A percentile compares a stretch with the other conserved stretches of the same genome.
Evolutionary conservation across 129 eudicot species (phyloP).

Genomic region (Scalesia atractyloides): DNA sequence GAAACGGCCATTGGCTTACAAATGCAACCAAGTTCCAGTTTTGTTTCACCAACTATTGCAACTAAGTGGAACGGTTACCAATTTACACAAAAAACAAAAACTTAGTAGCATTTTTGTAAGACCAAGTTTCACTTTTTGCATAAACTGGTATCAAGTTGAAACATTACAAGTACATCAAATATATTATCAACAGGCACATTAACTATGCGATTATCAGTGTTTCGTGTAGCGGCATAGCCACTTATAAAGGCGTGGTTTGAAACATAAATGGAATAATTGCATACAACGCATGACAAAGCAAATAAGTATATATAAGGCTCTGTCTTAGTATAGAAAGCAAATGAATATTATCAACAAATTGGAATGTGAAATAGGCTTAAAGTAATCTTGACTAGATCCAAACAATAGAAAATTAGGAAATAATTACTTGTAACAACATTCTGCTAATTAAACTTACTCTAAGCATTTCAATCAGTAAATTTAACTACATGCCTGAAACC

Average conservation of each 20-base stretch:
- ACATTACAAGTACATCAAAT: background rate
- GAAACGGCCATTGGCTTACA: background rate
- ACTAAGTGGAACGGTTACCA: background rate
- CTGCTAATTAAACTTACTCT: constrained; percentile 26
- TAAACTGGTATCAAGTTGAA: background rate
- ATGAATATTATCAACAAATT: background rate
- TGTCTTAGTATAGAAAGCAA: constrained; percentile 13
- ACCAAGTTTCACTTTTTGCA: background rate
- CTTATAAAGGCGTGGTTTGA: background rate
- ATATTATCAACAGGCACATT: constrained; percentile 15
- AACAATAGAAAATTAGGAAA: constrained; percentile 11
- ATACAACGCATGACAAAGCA: background rate
- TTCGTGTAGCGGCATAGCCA: background rate
- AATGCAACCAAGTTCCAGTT: constrained; percentile 3
- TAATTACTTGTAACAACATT: constrained; percentile 1
- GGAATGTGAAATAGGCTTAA: background rate
- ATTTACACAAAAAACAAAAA: background rate
- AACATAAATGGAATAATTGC: background rate
- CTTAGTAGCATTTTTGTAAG: background rate
- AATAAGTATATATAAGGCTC: constrained; percentile 12
- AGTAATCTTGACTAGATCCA: constrained; percentile 17
- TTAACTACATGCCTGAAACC: constrained; percentile 11
- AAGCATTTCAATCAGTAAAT: constrained; percentile 17
- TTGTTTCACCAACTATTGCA: background rate
- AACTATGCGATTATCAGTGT: background rate